Percentiles rank a stretch among this genome's conserved stretches.
phyloP scores from a whole-genome alignment of 805 yeast species.

The Saccharomyces kudriavzevii region DNA sequence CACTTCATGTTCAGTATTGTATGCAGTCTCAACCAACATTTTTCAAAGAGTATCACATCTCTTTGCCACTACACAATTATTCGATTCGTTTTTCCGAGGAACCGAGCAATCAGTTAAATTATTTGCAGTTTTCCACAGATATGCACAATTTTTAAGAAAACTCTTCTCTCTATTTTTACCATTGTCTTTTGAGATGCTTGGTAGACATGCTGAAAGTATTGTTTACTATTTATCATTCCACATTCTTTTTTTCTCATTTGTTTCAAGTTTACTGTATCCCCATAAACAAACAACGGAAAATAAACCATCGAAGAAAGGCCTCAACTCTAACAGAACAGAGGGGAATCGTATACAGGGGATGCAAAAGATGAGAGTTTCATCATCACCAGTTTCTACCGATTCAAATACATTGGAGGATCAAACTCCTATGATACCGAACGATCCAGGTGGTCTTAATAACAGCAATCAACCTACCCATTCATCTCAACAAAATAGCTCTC shows the following conservation, averaged over 20 bases:
- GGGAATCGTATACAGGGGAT: neutral
- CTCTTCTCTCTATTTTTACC: neutral
- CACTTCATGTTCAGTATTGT: conserved; percentile 22
- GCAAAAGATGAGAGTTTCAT: neutral
- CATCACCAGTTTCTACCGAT: neutral
- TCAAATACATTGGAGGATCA: neutral
- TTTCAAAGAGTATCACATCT: conserved; percentile 6
- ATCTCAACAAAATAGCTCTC: neutral
- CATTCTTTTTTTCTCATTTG: conserved; percentile 13
- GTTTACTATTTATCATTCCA: conserved; percentile 25
- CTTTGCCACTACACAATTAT: neutral
- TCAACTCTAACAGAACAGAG: neutral
- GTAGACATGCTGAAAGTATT: conserved; percentile 12
- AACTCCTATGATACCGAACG: neutral
- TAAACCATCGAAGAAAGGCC: neutral
- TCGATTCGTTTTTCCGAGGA: neutral
- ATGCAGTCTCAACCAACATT: conserved; percentile 17
- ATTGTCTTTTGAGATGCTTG: conserved; percentile 4
- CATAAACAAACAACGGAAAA: neutral
- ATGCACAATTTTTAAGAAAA: neutral
- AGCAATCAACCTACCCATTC: neutral
- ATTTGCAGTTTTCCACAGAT: neutral
- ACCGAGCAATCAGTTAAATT: neutral
- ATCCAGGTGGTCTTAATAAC: neutral
- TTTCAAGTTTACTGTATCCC: neutral